Conservation (phyloP, 1,139 yeast genomes). For the Yarrowia galli region DNA sequence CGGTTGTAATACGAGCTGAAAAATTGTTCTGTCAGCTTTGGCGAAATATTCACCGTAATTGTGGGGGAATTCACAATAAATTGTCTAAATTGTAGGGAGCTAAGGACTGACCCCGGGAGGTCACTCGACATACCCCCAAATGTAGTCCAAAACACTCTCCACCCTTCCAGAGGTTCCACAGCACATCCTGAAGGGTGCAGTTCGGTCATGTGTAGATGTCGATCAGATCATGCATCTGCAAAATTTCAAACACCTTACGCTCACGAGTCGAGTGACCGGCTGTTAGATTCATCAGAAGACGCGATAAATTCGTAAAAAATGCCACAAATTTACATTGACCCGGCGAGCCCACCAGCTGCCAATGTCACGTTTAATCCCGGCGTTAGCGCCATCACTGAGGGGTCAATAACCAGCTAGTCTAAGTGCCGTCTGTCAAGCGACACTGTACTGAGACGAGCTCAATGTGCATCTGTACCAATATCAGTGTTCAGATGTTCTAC, state of each 20-base stretch:
- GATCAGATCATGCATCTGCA: constrained; percentile 4
- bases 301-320: not conserved
- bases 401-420: constrained; percentile 3
- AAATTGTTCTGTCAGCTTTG: too few species aligned
- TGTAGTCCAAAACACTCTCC: too few species aligned
- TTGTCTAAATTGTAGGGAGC: too few species aligned
- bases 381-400: constrained; percentile 7
- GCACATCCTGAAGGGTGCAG: not conserved
- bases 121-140: too few species aligned
- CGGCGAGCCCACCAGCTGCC: not conserved
- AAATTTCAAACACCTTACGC: not conserved
- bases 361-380: not conserved
- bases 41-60: too few species aligned
- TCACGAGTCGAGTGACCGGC: too few species aligned
- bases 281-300: too few species aligned
- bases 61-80: too few species aligned
- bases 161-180: not conserved
- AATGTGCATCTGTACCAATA: not conserved
- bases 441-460: not conserved
- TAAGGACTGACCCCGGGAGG: too few species aligned
- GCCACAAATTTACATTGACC: too few species aligned
- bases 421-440: not conserved
- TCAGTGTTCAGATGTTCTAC: too few species aligned
- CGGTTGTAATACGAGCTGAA: not conserved
- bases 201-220: not conserved